A percentile compares a stretch with the other conserved stretches of the same genome.
phyloP scores from a whole-genome alignment of 2,329 filamentous ascomycete genomes.

The Aspergillus novofumigatus region DNA sequence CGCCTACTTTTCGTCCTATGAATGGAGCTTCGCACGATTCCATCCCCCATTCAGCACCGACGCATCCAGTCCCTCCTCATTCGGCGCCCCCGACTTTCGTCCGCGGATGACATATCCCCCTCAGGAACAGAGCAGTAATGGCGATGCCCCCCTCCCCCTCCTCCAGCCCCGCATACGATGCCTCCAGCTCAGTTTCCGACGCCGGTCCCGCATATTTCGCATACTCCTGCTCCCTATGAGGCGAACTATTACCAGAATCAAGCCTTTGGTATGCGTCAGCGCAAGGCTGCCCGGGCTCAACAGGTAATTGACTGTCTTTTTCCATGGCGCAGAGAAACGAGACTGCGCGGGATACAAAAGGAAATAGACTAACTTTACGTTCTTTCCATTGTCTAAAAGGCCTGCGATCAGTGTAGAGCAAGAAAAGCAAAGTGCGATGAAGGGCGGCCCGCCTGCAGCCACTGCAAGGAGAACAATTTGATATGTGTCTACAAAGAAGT shows the following conservation, averaged over 20 bases:
- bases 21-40: slow-evolving; percentile 32
- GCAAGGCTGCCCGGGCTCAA: slow-evolving; percentile 37
- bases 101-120: slow-evolving; percentile 30
- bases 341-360: not conserved
- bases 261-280: slow-evolving; percentile 30
- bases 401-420: slow-evolving; percentile 83
- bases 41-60: slow-evolving; percentile 28
- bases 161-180: slow-evolving; percentile 21
- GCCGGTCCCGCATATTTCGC: slow-evolving; percentile 22
- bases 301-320: slow-evolving; percentile 26
- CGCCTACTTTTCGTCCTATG: slow-evolving; percentile 29
- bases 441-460: slow-evolving; percentile 73
- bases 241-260: slow-evolving; percentile 28
- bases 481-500: slow-evolving; percentile 87
- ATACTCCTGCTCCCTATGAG: slow-evolving; percentile 30
- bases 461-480: slow-evolving; percentile 80
- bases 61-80: slow-evolving; percentile 16
- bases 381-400: slow-evolving; percentile 47
- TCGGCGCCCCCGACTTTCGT: slow-evolving; percentile 30
- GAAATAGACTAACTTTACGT: slow-evolving; percentile 5
- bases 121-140: slow-evolving; percentile 26
- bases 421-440: slow-evolving; percentile 92
- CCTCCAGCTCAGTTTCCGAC: slow-evolving; percentile 28
- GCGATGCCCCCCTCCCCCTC: slow-evolving; percentile 22
- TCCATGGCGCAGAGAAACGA: not conserved